Percentiles rank a stretch among this genome's conserved stretches.
These are phyloP conservation scores for Suillus hirtellus DNA, from an alignment of 768 basidiomycete species.

Conservation along the genomic window DNA sequence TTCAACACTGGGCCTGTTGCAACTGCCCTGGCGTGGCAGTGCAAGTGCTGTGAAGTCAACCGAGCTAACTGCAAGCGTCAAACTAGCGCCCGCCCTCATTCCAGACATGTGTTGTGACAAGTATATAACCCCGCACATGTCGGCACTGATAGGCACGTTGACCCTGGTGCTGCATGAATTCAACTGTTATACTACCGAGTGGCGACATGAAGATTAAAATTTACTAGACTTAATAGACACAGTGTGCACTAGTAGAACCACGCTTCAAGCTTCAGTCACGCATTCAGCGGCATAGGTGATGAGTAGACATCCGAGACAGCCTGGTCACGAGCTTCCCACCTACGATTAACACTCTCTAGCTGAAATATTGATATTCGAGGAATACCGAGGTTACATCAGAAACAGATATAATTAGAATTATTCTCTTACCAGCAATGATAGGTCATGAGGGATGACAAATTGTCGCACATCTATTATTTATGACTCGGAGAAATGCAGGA, in stretches of 20 bases:
- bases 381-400: neutral
- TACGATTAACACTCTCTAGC: neutral
- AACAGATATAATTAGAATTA: neutral
- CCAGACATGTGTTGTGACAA: neutral
- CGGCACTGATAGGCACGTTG: neutral
- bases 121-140: neutral
- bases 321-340: too few relatives aligned
- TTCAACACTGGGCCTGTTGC: neutral
- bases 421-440: neutral
- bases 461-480: neutral
- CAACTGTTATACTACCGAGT: too few relatives aligned
- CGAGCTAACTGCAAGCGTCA: neutral
- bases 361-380: neutral
- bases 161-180: neutral
- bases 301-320: neutral
- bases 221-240: neutral
- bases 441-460: neutral
- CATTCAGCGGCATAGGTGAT: neutral
- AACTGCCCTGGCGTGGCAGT: slow-evolving; percentile 14
- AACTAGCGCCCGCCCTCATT: slow-evolving; percentile 2
- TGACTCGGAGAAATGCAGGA: neutral
- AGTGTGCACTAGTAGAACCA: neutral
- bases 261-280: neutral
- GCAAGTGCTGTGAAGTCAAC: neutral
- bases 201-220: too few relatives aligned